Evolutionary conservation across 2,329 filamentous ascomycete species (phyloP), one percentile per base, ranked within the genome.

Genomic region (Nakataea oryzae): DNA sequence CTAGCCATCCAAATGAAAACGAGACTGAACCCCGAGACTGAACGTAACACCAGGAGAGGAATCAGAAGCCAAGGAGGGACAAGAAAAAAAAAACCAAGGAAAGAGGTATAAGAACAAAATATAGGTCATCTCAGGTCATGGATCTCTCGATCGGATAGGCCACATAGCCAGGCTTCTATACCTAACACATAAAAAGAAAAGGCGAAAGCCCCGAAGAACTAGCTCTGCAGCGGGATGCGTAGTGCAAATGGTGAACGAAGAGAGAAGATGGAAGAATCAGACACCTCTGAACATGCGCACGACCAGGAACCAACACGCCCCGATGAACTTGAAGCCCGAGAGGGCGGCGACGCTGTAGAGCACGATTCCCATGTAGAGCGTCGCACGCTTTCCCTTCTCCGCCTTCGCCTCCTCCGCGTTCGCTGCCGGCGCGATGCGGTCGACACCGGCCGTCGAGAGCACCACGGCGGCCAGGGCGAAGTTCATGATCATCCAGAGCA

Each of bases 401-500:
- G 81, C 71, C 60, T 78, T 72, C 68, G 79, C 75, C 59, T 76
- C 68, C 61, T 81, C 78, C 28, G 78, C 74, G 26, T 75, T 69
- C 21, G 78, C 73, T 24, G 78, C 71, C 1, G 79, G 74, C 34
- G 77, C 78, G 60, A 93, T 82, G 64, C 82, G 82, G 67, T 96
- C 87, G 65, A 97, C 74, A 2, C 95, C 93, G 28, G 89, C 93
- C 1, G 90, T 87, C 71, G 89, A 93, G 67, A 99, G 79, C 9
- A 99, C 93, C 2, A 96, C 81, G 0, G 93, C 96, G 0, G 86
- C 86, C 7, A 99, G 85, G 0, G 86, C 92, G 73, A 99, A 90
- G 75, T 99, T 99, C 71, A 87, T 92, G 69, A 97, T 91, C 82
- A 99, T 96, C 95, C 95, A 99, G 67, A 89, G 86, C 60, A 97